Percentiles rank a stretch among this genome's conserved stretches.
phyloP scores from a whole-genome alignment of 306 rosid genomes.

The Gleditsia sinensis region DNA sequence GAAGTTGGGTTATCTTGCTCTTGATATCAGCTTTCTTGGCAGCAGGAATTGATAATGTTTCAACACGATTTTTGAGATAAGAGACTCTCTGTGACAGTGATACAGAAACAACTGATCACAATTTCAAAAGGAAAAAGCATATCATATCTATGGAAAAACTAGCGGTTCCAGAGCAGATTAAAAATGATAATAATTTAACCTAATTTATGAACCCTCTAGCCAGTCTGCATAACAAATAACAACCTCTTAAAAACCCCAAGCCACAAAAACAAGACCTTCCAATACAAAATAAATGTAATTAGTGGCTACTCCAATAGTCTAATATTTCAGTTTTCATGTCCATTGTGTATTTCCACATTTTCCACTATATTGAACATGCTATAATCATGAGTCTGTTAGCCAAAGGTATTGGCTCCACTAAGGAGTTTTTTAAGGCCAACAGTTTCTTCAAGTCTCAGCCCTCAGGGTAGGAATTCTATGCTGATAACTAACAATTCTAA shows the following conservation, averaged over 20 bases:
- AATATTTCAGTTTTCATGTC: constrained; percentile 9
- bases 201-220: background rate
- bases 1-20: constrained; percentile 67
- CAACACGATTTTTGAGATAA: constrained; percentile 75
- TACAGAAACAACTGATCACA: constrained; percentile 1
- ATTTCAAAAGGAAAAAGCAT: constrained; percentile 14
- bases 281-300: constrained; percentile 17
- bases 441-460: background rate
- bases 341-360: constrained; percentile 4
- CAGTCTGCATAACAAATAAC: background rate
- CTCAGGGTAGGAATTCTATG: background rate
- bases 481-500: constrained; percentile 5
- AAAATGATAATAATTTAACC: background rate
- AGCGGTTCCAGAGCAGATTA: background rate
- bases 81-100: constrained; percentile 65
- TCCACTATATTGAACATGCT: background rate
- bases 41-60: constrained; percentile 79
- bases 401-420: too few relatives aligned
- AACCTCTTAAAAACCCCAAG: background rate
- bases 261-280: background rate
- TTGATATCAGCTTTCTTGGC: constrained; percentile 85
- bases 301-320: background rate
- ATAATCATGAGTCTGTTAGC: background rate
- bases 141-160: background rate
- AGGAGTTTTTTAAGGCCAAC: background rate